Evolutionary conservation across 164 flowering plant genomes (phyloP), one percentile per base, ranked within the genome.

Genomic region (Litsea cubeba): DNA sequence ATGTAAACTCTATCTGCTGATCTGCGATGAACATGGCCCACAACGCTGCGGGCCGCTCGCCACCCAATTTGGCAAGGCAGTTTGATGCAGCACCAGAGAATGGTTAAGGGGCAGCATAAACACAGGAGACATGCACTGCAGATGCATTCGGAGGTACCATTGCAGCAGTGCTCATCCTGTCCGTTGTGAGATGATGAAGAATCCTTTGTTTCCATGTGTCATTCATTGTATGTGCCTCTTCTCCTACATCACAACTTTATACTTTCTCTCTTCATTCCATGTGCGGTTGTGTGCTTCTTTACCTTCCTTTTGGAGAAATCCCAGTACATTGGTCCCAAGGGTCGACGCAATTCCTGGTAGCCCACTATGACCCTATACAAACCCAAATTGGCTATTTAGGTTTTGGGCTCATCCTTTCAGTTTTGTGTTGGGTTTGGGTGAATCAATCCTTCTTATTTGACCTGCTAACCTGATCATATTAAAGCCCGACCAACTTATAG

Each of bases 81-180:
- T 71, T 77, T 80, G 73, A 84, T 57, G 78, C 82, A 81, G 49
- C 82, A 78, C 81, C 84, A 84, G 1, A 75, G 62, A 46, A 80
- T 2, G 11, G 83, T 66, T 17, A 84, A 72, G 12, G 88, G 88
- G 74, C 88, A 86, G 17, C 57, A 81, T 18, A 86, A 71, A 68
- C 87, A 84, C 46, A 81, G 79, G 3, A 77, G 25, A 28, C 88
- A 84, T 17, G 71, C 79, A 28, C 83, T 76, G 71, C 81, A 74
- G 3, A 70, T 68, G 65, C 79, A 83, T 72, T 83, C 83, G 2
- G 35, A 23, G n/a, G 50, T 74, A 35, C 77, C 79, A 1, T 74
- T 6, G 71, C 72, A 71, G 72, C 76, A 76, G 14, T 25, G 35
- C 28, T 12, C 12, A 8, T 17, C n/a, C 15, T 63, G 20, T 14